These are phyloP conservation scores for Melanopsichium pennsylvanicum DNA, from an alignment of 1,284 basidiomycete species.

Conservation along the genomic window DNA sequence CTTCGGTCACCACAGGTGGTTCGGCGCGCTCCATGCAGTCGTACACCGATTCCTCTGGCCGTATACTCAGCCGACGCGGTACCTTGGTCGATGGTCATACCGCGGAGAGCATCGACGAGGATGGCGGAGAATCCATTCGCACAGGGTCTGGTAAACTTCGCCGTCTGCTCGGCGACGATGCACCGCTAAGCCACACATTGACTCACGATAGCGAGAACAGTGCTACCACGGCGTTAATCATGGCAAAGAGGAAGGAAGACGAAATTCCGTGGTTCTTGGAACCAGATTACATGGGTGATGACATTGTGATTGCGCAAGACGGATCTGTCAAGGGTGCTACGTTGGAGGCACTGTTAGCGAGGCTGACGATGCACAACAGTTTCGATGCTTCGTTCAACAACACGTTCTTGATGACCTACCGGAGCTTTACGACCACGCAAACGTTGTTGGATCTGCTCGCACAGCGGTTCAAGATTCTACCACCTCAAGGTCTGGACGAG, in stretches of 20 bases:
- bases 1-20: conserved; percentile 49
- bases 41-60: conserved; percentile 11
- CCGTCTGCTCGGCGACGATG: conserved; percentile 79
- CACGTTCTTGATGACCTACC: conserved; percentile 96
- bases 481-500: conserved; percentile 76
- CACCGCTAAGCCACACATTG: conserved; percentile 17
- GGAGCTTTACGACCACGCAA: conserved; percentile 87
- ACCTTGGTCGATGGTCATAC: conserved; percentile 31
- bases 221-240: conserved; percentile 10
- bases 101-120: conserved; percentile 35
- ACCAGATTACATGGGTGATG: conserved; percentile 78
- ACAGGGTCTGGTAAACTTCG: conserved; percentile 61
- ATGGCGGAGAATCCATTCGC: conserved; percentile 25
- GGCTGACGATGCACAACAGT: conserved; percentile 80
- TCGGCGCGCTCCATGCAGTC: conserved; percentile 38
- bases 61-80: conserved; percentile 35
- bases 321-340: conserved; percentile 81
- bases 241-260: conserved; percentile 38
- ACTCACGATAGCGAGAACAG: conserved; percentile 43
- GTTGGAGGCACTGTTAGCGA: conserved; percentile 82
- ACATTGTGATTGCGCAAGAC: conserved; percentile 81
- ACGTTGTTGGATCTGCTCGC: conserved; percentile 87
- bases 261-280: conserved; percentile 80
- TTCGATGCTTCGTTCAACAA: conserved; percentile 81
- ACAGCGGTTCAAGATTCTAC: conserved; percentile 80